Evolutionary conservation across 495 filamentous ascomycete genomes (phyloP), one percentile per base, ranked within the genome.

Genomic region (Cairneyella variabilis): DNA sequence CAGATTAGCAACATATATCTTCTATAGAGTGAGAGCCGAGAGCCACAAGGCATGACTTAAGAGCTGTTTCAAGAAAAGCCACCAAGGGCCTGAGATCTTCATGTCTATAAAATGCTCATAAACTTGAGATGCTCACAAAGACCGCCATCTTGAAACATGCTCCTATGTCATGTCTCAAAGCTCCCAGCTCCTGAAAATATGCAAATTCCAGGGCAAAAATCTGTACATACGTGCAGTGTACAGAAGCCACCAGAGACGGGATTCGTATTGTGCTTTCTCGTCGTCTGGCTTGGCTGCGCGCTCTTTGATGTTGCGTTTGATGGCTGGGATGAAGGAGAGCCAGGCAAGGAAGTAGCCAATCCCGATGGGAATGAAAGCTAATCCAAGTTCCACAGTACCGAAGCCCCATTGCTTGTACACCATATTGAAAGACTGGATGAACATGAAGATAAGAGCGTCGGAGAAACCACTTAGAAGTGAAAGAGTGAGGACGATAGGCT

Each of bases 381-480:
- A 69, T 1, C 84, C 85, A 14, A 80, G 65, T 34, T 75, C 60
- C 21, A 78, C 70, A 0, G 75, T 66, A 30, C 68, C 68, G 57
- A 89, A 88, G 36, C 66, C 63, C 82, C 82, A 90, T 54, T 84
- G 79, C 21, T 71, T 57, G 60, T 85, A 89, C 20, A 89, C 83
- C 11, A 84, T 71, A 1, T 61, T 61, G 62, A 86, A 85, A 0
- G 79, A 83, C 57, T 88, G 82, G 54, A 88, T 81, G 68, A 85
- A 88, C 66, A 83, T 86, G 74, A 89, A 90, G 69, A 91, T 86
- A 6, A 91, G 75, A n/a, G 86, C 87, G 57, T 90, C 88, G 22
- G 77, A 82, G 73, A 90, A 89, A 37, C 88, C 87, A 23, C 80
- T 85, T 22, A 90, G 82, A 9, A 89, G 69, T 2, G 85, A 89